Conservation (phyloP, 257 asterid genomes). For the Echium plantagineum region DNA sequence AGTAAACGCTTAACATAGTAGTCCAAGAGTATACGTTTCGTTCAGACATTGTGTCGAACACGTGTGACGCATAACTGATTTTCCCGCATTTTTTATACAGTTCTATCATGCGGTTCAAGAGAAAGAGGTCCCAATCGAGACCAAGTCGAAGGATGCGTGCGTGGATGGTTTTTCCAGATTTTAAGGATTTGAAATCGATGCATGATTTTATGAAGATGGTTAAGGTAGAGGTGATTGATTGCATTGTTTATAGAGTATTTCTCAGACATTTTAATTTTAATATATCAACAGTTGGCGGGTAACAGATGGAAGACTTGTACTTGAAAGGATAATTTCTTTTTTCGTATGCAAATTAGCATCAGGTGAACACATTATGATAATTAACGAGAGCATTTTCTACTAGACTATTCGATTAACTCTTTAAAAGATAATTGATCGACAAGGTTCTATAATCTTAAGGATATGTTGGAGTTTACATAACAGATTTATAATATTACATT, state of each 20-base stretch:
- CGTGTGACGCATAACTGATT: conserved; percentile 28
- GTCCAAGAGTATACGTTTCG: conserved; percentile 58
- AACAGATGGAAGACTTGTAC: too few species aligned
- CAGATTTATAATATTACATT: too few species aligned
- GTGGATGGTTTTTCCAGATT: conserved; percentile 44
- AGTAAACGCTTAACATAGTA: conserved; percentile 44
- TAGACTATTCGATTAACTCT: too few species aligned
- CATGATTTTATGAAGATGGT: conserved; percentile 38
- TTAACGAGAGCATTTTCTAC: too few species aligned
- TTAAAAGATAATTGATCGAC: too few species aligned
- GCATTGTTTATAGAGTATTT: conserved; percentile 17
- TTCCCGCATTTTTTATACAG: conserved; percentile 52
- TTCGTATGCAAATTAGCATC: too few species aligned
- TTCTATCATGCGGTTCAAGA: conserved; percentile 49
- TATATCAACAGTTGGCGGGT: too few species aligned
- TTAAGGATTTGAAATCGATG: conserved; percentile 30
- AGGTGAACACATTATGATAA: too few species aligned
- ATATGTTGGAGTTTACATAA: too few species aligned
- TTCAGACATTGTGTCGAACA: conserved; percentile 55
- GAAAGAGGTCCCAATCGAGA: conserved; percentile 30
- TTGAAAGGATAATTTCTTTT: too few species aligned
- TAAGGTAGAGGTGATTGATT: conserved; percentile 23
- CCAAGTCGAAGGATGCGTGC: conserved; percentile 40
- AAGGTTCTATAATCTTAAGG: too few species aligned
- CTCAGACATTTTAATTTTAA: too few species aligned